Evolutionary conservation across 306 rosid genomes (phyloP).

Genomic region (Calophaca sinica): DNA sequence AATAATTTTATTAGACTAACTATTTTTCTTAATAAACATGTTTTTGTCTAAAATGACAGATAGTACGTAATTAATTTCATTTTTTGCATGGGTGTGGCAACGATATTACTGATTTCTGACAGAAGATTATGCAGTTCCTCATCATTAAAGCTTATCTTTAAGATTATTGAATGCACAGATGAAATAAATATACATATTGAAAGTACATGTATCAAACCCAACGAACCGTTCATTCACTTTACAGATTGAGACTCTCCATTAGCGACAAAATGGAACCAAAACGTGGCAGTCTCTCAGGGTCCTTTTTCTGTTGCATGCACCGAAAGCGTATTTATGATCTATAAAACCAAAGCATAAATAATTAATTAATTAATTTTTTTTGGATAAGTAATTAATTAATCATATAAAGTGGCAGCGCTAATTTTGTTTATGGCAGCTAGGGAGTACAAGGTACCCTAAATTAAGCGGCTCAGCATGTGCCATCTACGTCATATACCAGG

Average conservation of each 20-base stretch:
- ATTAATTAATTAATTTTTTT: not conserved
- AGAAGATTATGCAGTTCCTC: no score
- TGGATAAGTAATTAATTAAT: slow-evolving; percentile 1
- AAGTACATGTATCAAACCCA: no score
- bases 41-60: no score
- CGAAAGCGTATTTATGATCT: slow-evolving; percentile 30
- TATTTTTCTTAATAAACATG: no score
- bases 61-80: no score
- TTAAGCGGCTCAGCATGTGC: slow-evolving; percentile 40
- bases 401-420: slow-evolving; percentile 9
- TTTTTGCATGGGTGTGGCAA: no score
- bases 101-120: no score
- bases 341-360: slow-evolving; percentile 14
- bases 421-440: slow-evolving; percentile 11
- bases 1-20: no score
- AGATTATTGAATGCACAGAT: no score
- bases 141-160: no score
- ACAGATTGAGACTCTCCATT: not conserved
- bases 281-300: slow-evolving; percentile 42
- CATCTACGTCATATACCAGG: not conserved
- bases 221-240: no score
- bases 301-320: slow-evolving; percentile 1
- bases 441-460: not conserved
- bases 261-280: slow-evolving; percentile 2
- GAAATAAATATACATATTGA: no score